A percentile compares a stretch with the other conserved stretches of the same genome.
Evolutionary conservation across 1,284 basidiomycete species (phyloP).

Genomic region (Cutaneotrichosporon mucoides): DNA sequence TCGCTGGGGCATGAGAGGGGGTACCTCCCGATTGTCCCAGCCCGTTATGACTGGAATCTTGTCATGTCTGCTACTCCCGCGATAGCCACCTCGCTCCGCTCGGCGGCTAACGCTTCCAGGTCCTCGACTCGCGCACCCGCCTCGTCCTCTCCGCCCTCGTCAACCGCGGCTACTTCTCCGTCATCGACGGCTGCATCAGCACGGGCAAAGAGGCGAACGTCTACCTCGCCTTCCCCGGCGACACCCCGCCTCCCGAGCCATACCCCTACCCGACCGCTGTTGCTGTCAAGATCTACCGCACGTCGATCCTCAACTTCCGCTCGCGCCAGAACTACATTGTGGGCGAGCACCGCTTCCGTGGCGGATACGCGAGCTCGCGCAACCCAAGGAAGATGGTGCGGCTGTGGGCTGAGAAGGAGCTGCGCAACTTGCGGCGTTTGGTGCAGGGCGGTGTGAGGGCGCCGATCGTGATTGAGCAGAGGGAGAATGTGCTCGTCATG

Average conservation of each 20-base stretch:
- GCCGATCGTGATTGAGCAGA: conserved; percentile 84
- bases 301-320: conserved; percentile 95
- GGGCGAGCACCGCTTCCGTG: conserved; percentile 83
- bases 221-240: conserved; percentile 74
- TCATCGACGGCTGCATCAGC: conserved; percentile 88
- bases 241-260: conserved; percentile 49
- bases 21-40: too few relatives aligned
- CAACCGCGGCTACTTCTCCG: conserved; percentile 73
- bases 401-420: conserved; percentile 98
- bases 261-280: conserved; percentile 61
- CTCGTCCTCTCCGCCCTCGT: conserved; percentile 92
- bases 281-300: conserved; percentile 98
- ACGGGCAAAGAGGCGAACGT: conserved; percentile 98
- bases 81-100: too few relatives aligned
- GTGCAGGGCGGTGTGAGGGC: conserved; percentile 74
- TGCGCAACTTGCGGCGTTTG: conserved; percentile 88
- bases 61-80: too few relatives aligned
- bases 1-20: too few relatives aligned
- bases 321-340: conserved; percentile 92
- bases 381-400: conserved; percentile 99
- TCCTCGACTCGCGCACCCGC: conserved; percentile 83
- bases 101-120: conserved; percentile 36
- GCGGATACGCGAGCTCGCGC: conserved; percentile 76
- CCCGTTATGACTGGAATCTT: too few relatives aligned
- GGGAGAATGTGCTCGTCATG: conserved; percentile 98